phyloP scores from a whole-genome alignment of 495 filamentous ascomycete species.

The Baudoinia panamericana region DNA sequence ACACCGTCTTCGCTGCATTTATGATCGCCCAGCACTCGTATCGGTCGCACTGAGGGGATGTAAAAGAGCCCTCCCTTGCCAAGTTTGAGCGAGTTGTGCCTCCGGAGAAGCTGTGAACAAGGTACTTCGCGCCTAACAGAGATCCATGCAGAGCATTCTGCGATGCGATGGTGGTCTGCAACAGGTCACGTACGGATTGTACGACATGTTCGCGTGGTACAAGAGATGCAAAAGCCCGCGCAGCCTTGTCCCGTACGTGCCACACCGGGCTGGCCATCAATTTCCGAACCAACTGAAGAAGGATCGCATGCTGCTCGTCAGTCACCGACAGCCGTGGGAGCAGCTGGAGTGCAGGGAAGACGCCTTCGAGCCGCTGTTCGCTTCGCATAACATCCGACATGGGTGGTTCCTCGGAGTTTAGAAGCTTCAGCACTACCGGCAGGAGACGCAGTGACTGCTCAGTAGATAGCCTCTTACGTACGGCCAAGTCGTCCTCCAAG shows the following conservation, averaged over 20 bases:
- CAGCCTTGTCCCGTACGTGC: conserved; percentile 84
- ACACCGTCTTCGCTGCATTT: not conserved
- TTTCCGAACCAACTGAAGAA: conserved; percentile 37
- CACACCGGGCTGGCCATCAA: conserved; percentile 65
- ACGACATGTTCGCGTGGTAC: conserved; percentile 28
- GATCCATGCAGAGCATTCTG: conserved; percentile 55
- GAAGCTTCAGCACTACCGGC: conserved; percentile 50
- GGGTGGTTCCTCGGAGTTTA: conserved; percentile 29
- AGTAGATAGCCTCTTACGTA: conserved; percentile 42
- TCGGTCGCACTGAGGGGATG: too few relatives aligned
- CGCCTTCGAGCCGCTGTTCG: conserved; percentile 41
- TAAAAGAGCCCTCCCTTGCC: too few relatives aligned
- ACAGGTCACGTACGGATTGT: conserved; percentile 34
- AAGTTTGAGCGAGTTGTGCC: too few relatives aligned
- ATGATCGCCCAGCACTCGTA: too few relatives aligned
- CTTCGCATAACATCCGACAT: not conserved
- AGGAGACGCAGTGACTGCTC: conserved; percentile 60
- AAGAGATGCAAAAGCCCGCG: conserved; percentile 55
- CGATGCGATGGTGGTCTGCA: conserved; percentile 32
- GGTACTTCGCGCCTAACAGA: conserved; percentile 39
- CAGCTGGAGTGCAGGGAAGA: conserved; percentile 81
- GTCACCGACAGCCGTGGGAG: conserved; percentile 52
- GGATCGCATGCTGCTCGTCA: conserved; percentile 29
- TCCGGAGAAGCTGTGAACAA: conserved; percentile 22
- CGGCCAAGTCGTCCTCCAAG: conserved; percentile 25